Base-by-base conservation (phyloP, 2,329 filamentous ascomycete species). In the Biscogniauxia mediterranea region DNA sequence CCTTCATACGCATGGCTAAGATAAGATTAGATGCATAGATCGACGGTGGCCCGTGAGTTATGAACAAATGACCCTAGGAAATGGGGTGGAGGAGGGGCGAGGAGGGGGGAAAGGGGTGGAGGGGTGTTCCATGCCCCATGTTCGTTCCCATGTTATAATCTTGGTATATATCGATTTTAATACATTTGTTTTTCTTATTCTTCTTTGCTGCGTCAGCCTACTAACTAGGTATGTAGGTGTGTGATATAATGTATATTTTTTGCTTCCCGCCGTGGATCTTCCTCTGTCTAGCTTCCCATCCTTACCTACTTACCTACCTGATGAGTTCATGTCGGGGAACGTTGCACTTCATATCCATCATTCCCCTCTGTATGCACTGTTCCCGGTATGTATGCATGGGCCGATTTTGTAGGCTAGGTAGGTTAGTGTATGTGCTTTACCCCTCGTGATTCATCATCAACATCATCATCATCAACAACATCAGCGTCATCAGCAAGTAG, bases 1-100 rank as follows among this genome's bases (percentile, higher is more conserved):
- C 9, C 51, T 21, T 52, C 51, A 52, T n/a, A 52, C 23, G 53
- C 51, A 54, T 42, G 50, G 25, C 25, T 19, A 42, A 58, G 56
- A 58, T 58, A 54, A 58, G 56, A 53, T 58, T 23, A 54, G 56
- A 58, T 58, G 51, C 25, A 50, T 15, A 56, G 61, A 61, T 65
- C 58, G 61, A 46, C 28, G 17, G 57, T 61, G 58, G 58, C 58
- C 61, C 58, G 63, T 62, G 58, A 61, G n/a, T 32, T 32, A 4
- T 54, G 55, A 28, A 9, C 46, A 21, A 52, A 7, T 2, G 56
- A 53, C 52, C 51, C 56, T 21, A n/a, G 11, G 32, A 54, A 32
- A 52, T 19, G 19, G 23, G 7, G 11, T 4, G 11, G 28, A 13
- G 28, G 28, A 9, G 28, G 28, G 28, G 28, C 3, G 28, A 32